Percentiles rank a stretch among this genome's conserved stretches.
These are phyloP conservation scores for Exserohilum turcica DNA, from an alignment of 2,329 filamentous ascomycete genomes.

Conservation along the genomic window DNA sequence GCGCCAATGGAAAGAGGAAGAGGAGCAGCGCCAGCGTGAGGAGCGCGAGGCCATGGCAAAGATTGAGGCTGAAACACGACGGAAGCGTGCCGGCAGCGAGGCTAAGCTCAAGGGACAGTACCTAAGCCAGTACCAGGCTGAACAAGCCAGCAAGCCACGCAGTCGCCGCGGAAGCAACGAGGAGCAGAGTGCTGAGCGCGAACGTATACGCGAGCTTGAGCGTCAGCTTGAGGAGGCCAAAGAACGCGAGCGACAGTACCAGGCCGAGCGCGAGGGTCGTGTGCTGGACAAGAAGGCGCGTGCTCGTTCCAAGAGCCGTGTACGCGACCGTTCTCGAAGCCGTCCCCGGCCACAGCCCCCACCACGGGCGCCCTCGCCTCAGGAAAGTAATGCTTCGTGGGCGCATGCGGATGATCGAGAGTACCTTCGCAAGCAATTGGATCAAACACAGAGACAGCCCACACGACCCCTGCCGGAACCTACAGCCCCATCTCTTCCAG, in stretches of 20 bases:
- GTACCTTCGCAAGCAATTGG: constrained; percentile 64
- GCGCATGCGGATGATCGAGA: constrained; percentile 68
- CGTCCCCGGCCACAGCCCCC: constrained; percentile 41
- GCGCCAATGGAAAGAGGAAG: constrained; percentile 75
- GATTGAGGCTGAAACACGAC: constrained; percentile 68
- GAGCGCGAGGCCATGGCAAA: constrained; percentile 74
- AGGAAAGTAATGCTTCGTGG: constrained; percentile 66
- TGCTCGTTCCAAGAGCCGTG: constrained; percentile 45
- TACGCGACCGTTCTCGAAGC: constrained; percentile 43
- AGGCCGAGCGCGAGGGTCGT: constrained; percentile 63
- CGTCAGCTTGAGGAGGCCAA: constrained; percentile 70
- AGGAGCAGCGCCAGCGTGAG: constrained; percentile 71
- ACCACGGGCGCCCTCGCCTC: constrained; percentile 49
- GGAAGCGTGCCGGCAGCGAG: constrained; percentile 66
- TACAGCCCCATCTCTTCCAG: constrained; percentile 37
- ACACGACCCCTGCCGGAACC: constrained; percentile 43
- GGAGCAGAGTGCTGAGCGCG: constrained; percentile 62
- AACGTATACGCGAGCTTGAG: constrained; percentile 80
- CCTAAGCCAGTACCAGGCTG: constrained; percentile 82
- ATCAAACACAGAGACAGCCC: constrained; percentile 45
- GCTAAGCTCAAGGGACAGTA: constrained; percentile 78
- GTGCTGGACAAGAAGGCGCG: constrained; percentile 47
- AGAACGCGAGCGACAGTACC: constrained; percentile 68
- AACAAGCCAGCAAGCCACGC: constrained; percentile 56
- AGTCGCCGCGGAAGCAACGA: constrained; percentile 48